Evolutionary conservation across 2,329 filamentous ascomycete genomes (phyloP).

Genomic region (Scolecobasidium constrictum): DNA sequence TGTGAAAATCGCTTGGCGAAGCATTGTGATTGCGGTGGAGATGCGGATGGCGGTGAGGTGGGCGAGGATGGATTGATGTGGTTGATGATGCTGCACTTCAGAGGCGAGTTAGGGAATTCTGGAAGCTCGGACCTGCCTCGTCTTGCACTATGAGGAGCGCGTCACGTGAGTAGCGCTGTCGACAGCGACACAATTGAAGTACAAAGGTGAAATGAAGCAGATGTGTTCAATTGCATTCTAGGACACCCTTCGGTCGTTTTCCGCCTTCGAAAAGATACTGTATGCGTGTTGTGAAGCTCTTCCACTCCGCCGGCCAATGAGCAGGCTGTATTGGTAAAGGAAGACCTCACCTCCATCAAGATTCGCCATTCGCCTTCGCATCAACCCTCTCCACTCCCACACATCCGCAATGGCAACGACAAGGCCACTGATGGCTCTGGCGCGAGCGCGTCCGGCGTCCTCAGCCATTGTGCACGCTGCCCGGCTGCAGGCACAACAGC

Average conservation of each 20-base stretch:
- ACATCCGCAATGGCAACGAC: slow-evolving; percentile 35
- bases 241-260: not conserved
- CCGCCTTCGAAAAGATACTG: slow-evolving; percentile 1
- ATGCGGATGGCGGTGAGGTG: slow-evolving; percentile 13
- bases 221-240: not conserved
- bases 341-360: too few species aligned
- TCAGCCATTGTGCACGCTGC: not conserved
- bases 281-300: not conserved
- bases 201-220: too few species aligned
- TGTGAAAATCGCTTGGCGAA: slow-evolving; percentile 77
- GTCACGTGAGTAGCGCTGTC: not conserved
- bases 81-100: slow-evolving; percentile 9
- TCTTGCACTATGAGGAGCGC: too few species aligned
- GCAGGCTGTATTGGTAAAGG: too few species aligned
- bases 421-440: slow-evolving; percentile 36
- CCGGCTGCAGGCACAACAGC: not conserved
- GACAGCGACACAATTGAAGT: not conserved
- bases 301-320: not conserved
- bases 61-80: slow-evolving; percentile 1
- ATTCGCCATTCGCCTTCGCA: slow-evolving; percentile 10
- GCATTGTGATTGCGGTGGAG: slow-evolving; percentile 51
- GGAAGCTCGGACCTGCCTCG: not conserved
- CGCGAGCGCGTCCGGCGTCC: slow-evolving; percentile 21
- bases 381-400: slow-evolving; percentile 13
- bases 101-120: not conserved